Evolutionary conservation across 139 green algal genomes (phyloP).

Genomic region (Auxenochlorella protothecoides): DNA sequence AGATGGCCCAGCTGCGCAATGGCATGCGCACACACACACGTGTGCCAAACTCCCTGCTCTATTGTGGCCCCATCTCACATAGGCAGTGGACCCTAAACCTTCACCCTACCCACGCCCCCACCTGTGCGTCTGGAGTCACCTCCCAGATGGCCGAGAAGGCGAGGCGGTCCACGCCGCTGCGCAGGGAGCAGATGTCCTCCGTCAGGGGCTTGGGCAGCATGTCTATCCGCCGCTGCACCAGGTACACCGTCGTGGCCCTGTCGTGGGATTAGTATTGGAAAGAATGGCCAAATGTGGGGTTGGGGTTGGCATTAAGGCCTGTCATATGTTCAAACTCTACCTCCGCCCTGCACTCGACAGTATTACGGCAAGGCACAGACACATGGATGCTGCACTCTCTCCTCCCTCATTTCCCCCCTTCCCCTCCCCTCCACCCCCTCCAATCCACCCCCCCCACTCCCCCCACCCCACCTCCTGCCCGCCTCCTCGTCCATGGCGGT

Average conservation of each 20-base stretch:
- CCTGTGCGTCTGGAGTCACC: constrained; percentile 57
- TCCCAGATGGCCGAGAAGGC: constrained; percentile 89
- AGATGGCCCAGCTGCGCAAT: too few relatives aligned
- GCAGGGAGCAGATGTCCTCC: constrained; percentile 85
- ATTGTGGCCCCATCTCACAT: too few relatives aligned
- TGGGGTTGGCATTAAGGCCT: neutral
- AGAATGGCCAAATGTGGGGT: neutral
- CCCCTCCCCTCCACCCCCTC: too few relatives aligned
- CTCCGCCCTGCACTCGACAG: too few relatives aligned
- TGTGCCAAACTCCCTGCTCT: too few relatives aligned
- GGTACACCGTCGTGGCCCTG: constrained; percentile 63
- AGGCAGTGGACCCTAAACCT: too few relatives aligned
- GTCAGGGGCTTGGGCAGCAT: constrained; percentile 89
- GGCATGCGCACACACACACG: too few relatives aligned
- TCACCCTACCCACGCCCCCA: constrained; percentile 4
- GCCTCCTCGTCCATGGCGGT: constrained; percentile 79
- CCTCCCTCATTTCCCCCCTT: too few relatives aligned
- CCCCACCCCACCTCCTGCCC: constrained; percentile 16
- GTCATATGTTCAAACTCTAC: too few relatives aligned
- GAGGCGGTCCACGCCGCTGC: constrained; percentile 72
- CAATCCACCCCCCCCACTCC: too few relatives aligned
- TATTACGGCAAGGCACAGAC: too few relatives aligned
- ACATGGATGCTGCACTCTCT: too few relatives aligned
- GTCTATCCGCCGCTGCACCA: constrained; percentile 81
- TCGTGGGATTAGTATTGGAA: neutral